Evolutionary conservation across 306 rosid genomes (phyloP), one percentile per base, ranked within the genome.

Genomic region (Lithocarpus polystachyus): DNA sequence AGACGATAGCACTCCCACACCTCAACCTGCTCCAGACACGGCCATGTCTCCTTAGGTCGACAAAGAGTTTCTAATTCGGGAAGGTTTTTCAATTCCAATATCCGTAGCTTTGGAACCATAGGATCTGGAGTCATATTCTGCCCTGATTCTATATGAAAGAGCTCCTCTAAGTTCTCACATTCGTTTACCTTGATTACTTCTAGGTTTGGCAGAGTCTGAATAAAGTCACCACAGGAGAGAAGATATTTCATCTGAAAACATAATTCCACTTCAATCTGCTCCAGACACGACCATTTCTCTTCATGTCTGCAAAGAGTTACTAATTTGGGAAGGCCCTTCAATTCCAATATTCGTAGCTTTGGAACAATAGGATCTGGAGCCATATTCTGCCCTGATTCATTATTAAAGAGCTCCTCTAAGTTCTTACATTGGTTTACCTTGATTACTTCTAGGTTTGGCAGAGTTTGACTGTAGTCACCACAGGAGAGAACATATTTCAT

Each of bases 361-460:
- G 82, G 82, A 14, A 22, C 77, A 52, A 79, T 6, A 18, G 65
- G 73, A 22, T 61, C 67, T 59, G 2, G 53, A 40, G 45, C 29
- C 11, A 5, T 15, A 15, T 4, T 13, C 26, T 51, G 24, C 35
- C 51, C 10, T 6, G 56, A 48, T 52, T 28, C 24, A n/a, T 33
- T 61, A 35, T 51, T 53, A 37, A 79, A 79, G 4, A 79, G 77
- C 56, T 29, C 73, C 2, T 12, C 73, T 13, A 79, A 18, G 67
- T 60, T 52, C 2, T 14, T 19, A 26, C 82, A 72, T 7, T 6
- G 31, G 56, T 68, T 61, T 35, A 61, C 29, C 65, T 52, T 15
- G 56, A 79, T 62, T n/a, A 11, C 56, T 56, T 72, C 33, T 48
- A 72, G 56, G 6, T 23, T 72, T 22, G 77, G 82, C 7, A 79